Base-by-base conservation (phyloP, 257 asterid genomes). In the Apocynum venetum region DNA sequence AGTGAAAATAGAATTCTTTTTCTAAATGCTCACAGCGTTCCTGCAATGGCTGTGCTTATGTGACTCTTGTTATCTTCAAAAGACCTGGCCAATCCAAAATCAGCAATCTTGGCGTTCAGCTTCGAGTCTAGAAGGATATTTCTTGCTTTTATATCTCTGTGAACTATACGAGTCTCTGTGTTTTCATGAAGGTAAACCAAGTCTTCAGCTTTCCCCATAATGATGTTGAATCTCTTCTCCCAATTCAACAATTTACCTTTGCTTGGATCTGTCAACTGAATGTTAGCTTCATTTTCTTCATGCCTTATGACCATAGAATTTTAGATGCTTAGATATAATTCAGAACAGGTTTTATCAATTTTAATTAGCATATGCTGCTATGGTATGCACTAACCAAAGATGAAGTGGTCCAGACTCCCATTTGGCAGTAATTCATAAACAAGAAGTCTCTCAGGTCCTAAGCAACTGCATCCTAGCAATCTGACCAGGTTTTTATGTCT, bases 371-470 rank as follows among this genome's bases (percentile, higher is more conserved):
- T 5, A 8, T 57, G 11, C 20, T 57, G 2, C 0, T 41, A n/a
- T 41, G 31, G 59, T 47, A 1, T 49, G 59, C 19, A 61, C 86
- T 79, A 44, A 83, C 86, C 86, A 57, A 83, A 83, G 48, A 83
- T 71, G 81, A 79, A 79, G 65, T 63, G 76, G 67, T 83, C 86
- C 72, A 83, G 86, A 67, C 86, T 83, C 76, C 35, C 66, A 77
- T 83, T 83, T 56, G 77, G 83, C 0, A 83, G 65, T 35, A 46
- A 76, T 65, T 83, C 86, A n/a, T 83, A 83, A 17, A 79, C 83
- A 49, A 83, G 86, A 64, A 83, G 76, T 72, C 79, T 83, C 69
- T 83, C 86, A 0, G 86, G 81, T 59, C 86, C 86, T 35, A 81
- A 72, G 48, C 79, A 79, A 55, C 83, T 79, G 81, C 86, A 83